Percentiles rank a stretch among this genome's conserved stretches.
These are phyloP conservation scores for Massariosphaeria phaeospora DNA, from an alignment of 495 filamentous ascomycete genomes.

Conservation along the genomic window DNA sequence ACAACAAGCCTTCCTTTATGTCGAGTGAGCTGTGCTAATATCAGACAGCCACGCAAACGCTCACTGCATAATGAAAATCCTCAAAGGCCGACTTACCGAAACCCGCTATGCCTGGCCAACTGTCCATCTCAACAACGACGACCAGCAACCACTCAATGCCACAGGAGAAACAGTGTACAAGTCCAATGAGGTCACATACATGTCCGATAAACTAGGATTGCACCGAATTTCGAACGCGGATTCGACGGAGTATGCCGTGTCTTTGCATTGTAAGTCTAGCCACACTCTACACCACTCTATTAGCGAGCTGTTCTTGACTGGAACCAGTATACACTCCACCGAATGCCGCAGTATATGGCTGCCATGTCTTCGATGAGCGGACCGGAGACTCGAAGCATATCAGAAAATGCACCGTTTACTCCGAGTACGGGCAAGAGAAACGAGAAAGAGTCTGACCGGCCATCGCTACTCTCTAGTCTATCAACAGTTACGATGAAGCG, in stretches of 20 bases:
- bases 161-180: slow-evolving; percentile 52
- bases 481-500: no score
- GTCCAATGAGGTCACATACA: slow-evolving; percentile 71
- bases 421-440: slow-evolving; percentile 44
- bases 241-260: slow-evolving; percentile 68
- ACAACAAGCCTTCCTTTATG: not conserved
- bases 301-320: slow-evolving; percentile 32
- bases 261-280: slow-evolving; percentile 65
- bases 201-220: slow-evolving; percentile 78
- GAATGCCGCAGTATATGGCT: slow-evolving; percentile 71
- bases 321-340: slow-evolving; percentile 78
- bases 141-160: slow-evolving; percentile 50
- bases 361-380: slow-evolving; percentile 62
- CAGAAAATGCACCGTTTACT: slow-evolving; percentile 59
- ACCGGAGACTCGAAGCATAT: slow-evolving; percentile 71
- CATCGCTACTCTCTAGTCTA: no score
- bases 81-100: slow-evolving; percentile 72
- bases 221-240: slow-evolving; percentile 76
- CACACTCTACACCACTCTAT: not conserved
- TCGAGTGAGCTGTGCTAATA: not conserved
- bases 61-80: slow-evolving; percentile 51
- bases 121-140: slow-evolving; percentile 43
- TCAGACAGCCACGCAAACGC: slow-evolving; percentile 38
- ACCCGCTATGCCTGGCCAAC: slow-evolving; percentile 72
- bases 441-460: no score